Evolutionary conservation across 2,329 filamentous ascomycete genomes (phyloP).

Genomic region (Huntiella moniliformis): DNA sequence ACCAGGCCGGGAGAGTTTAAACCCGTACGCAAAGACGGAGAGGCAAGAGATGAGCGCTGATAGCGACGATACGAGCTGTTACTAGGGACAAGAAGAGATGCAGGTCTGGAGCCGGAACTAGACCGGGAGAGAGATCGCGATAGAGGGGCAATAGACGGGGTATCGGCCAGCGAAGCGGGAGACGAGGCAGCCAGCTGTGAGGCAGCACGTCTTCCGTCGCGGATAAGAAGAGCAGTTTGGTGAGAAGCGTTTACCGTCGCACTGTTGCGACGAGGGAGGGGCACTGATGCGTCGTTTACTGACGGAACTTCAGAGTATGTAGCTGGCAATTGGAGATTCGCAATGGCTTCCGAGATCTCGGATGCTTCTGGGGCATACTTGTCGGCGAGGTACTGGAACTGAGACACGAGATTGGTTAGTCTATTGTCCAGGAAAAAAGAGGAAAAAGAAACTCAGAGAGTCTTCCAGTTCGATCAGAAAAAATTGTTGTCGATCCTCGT

Average conservation of each 20-base stretch:
- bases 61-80: no score
- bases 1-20: background rate
- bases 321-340: conserved; percentile 45
- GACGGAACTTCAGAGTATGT: conserved; percentile 26
- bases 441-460: conserved; percentile 6
- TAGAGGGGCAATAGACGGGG: conserved; percentile 27
- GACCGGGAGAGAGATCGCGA: conserved; percentile 10
- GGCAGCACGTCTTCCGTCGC: conserved; percentile 42
- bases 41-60: background rate
- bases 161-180: conserved; percentile 25
- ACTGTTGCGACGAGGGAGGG: conserved; percentile 30
- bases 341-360: conserved; percentile 47
- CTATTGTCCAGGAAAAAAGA: background rate
- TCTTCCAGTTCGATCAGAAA: conserved; percentile 20
- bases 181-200: conserved; percentile 29
- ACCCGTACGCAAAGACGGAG: background rate
- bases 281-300: conserved; percentile 32
- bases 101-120: no score
- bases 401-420: conserved; percentile 4
- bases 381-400: conserved; percentile 48
- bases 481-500: conserved; percentile 41
- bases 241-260: conserved; percentile 27
- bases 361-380: conserved; percentile 47
- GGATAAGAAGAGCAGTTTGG: conserved; percentile 42
- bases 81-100: no score